Conservation (phyloP, 352 stramenopile species). For the Phytophthora tubulina region DNA sequence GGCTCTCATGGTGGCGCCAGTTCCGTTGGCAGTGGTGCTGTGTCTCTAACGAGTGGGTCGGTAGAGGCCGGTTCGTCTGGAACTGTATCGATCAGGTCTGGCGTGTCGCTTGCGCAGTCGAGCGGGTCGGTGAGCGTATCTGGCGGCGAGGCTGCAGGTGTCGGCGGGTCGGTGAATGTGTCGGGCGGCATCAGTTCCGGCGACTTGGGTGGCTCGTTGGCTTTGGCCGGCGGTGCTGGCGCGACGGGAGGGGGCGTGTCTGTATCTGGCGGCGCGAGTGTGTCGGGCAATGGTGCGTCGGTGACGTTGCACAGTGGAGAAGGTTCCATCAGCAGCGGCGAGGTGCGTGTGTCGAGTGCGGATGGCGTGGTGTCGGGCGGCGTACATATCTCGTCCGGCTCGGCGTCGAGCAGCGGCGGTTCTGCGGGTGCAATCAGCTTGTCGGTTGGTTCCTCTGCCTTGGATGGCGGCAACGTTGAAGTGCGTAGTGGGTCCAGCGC, state of each 20-base stretch:
- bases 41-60: slow-evolving; percentile 27
- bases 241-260: slow-evolving; percentile 20
- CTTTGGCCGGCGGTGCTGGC: slow-evolving; percentile 21
- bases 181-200: slow-evolving; percentile 10
- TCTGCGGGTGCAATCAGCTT: slow-evolving; percentile 15
- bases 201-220: slow-evolving; percentile 9
- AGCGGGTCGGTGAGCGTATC: slow-evolving; percentile 32
- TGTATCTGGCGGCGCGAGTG: slow-evolving; percentile 23
- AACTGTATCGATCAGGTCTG: slow-evolving; percentile 23
- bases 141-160: slow-evolving; percentile 18
- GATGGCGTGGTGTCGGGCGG: slow-evolving; percentile 13
- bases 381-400: slow-evolving; percentile 24
- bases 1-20: slow-evolving; percentile 7
- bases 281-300: slow-evolving; percentile 16
- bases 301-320: slow-evolving; percentile 24
- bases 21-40: slow-evolving; percentile 12
- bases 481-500: slow-evolving; percentile 15
- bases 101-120: slow-evolving; percentile 18
- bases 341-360: slow-evolving; percentile 20
- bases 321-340: slow-evolving; percentile 22
- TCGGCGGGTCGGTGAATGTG: slow-evolving; percentile 16
- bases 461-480: slow-evolving; percentile 17
- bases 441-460: slow-evolving; percentile 19
- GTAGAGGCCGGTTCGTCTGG: slow-evolving; percentile 26
- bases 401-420: slow-evolving; percentile 1